Percentiles rank a stretch among this genome's conserved stretches.
phyloP scores from a whole-genome alignment of 208 protist species.

The Novymonas esmeraldas region DNA sequence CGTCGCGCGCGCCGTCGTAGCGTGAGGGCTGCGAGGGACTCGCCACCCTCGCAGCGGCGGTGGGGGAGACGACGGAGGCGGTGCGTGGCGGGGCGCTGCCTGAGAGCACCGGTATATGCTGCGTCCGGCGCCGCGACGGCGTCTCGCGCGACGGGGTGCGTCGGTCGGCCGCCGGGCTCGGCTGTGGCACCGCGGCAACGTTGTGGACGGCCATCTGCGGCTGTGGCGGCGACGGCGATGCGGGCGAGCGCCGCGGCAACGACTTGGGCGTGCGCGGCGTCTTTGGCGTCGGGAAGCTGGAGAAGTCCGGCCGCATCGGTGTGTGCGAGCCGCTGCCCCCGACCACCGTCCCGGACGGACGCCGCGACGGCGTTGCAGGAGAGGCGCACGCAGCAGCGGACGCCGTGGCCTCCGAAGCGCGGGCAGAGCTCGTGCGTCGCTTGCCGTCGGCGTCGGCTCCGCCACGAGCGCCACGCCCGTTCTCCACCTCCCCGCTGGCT shows the following conservation, averaged over 20 bases:
- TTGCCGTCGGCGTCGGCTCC: background rate
- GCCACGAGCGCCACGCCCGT: background rate
- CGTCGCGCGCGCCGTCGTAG: background rate
- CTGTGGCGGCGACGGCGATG: background rate
- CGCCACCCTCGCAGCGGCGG: background rate
- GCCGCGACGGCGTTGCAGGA: background rate
- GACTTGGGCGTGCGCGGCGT: background rate
- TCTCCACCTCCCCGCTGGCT: background rate
- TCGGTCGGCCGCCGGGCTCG: too few relatives aligned
- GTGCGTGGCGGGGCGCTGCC: background rate
- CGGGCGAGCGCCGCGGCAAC: background rate
- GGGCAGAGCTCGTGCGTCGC: background rate
- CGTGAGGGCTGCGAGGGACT: background rate
- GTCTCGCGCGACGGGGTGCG: conserved; percentile 6
- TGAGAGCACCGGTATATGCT: background rate
- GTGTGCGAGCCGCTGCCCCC: conserved; percentile 2
- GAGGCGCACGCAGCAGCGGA: background rate
- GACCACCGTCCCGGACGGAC: background rate
- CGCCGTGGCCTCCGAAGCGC: background rate
- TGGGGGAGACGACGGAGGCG: background rate
- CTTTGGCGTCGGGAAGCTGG: background rate
- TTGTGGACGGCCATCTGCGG: background rate
- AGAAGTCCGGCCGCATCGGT: conserved; percentile 5
- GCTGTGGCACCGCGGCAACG: too few relatives aligned
- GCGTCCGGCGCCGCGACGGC: background rate